Evolutionary conservation across 192 early-diverging fungal species (phyloP).

Genomic region (Pecoramyces ruminantium): DNA sequence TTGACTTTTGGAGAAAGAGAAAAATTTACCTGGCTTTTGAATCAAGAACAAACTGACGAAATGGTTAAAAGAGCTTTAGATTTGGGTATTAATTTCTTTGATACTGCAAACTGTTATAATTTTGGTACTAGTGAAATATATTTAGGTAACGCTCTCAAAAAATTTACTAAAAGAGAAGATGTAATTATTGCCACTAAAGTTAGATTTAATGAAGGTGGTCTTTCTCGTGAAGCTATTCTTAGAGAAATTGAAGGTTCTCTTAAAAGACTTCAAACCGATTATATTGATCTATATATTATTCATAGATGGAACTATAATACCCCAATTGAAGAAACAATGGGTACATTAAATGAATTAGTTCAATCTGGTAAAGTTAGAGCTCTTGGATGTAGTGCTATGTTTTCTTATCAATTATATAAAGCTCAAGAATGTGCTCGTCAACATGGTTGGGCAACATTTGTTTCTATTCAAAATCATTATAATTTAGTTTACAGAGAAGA

Average conservation of each 20-base stretch:
- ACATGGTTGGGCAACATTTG: constrained; percentile 1
- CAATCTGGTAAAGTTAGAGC: not conserved
- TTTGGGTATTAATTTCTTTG: not conserved
- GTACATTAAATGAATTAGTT: not conserved
- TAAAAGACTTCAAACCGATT: not conserved
- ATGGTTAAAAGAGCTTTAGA: not conserved
- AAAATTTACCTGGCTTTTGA: not conserved
- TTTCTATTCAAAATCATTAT: not conserved
- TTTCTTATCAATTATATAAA: not conserved
- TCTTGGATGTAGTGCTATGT: constrained; percentile 1
- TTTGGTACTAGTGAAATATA: not conserved
- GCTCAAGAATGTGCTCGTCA: not conserved
- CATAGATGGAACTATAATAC: not conserved
- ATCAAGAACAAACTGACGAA: not conserved
- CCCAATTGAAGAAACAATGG: constrained; percentile 2
- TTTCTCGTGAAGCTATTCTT: not conserved
- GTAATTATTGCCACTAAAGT: constrained; percentile 3
- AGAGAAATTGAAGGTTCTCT: not conserved
- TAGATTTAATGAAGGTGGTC: not conserved
- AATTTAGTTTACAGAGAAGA: no score
- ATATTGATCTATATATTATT: not conserved
- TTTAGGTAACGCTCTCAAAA: no score
- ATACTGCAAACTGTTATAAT: not conserved
- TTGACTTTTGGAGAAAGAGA: not conserved
- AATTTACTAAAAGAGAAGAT: not conserved